Evolutionary conservation across 345 rosid species (phyloP).

Genomic region (Reutealis trisperma): DNA sequence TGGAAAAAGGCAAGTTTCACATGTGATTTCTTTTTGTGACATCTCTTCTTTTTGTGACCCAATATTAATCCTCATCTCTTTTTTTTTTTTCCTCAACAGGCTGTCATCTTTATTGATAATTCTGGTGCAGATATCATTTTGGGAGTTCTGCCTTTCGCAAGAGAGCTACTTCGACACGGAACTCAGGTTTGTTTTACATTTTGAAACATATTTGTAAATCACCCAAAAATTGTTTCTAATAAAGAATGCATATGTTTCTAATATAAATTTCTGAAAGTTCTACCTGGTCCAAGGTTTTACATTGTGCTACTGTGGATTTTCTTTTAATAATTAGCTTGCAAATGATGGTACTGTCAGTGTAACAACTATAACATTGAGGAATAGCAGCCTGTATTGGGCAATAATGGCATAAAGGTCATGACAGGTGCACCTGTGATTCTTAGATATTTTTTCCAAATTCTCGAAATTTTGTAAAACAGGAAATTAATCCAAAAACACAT

Average conservation of each 20-base stretch:
- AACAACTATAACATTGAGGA: background rate
- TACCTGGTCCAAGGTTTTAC: background rate
- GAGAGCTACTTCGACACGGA: slow-evolving; percentile 86
- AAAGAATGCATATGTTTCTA: background rate
- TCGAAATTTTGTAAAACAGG: background rate
- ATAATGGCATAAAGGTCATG: background rate
- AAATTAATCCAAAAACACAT: too few species aligned
- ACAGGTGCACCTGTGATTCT: background rate
- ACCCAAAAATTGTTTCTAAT: background rate
- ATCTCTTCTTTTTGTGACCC: background rate
- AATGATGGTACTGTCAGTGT: background rate
- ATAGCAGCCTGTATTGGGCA: background rate
- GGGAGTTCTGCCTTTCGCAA: slow-evolving; percentile 92
- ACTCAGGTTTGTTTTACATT: slow-evolving; percentile 56
- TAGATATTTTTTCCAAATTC: background rate
- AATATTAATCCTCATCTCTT: slow-evolving; percentile 19
- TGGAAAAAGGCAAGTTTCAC: slow-evolving; percentile 81
- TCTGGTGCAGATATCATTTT: slow-evolving; percentile 97
- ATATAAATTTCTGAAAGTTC: background rate
- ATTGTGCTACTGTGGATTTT: background rate
- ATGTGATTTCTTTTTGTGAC: slow-evolving; percentile 7
- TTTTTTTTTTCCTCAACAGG: slow-evolving; percentile 49
- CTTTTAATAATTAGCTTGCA: background rate
- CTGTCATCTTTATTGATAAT: slow-evolving; percentile 89
- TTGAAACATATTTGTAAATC: background rate